Evolutionary conservation across 805 yeast species (phyloP), one percentile per base, ranked within the genome.

Genomic region (Wickerhamiella bombiphila): DNA sequence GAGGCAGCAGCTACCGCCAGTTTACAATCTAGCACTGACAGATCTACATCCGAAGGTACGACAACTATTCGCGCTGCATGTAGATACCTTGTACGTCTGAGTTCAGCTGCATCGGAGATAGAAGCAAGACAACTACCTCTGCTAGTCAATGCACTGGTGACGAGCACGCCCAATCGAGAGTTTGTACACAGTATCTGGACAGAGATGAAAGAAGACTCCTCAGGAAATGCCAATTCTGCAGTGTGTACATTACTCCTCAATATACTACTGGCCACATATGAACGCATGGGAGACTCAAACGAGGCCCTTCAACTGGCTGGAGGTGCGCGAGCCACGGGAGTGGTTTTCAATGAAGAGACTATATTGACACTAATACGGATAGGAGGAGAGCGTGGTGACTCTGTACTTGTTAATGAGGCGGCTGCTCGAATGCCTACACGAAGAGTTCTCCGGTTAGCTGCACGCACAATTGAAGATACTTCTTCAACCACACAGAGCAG

Each of bases 221-320:
- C 22, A 2, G n/a, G n/a, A n/a, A n/a, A n/a, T n/a, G 37, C 45
- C 22, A 29, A 39, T 26, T 36, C 21, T 13, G 41, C 42, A 3
- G 49, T 47, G 20, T 43, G 44, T 20, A 45, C 52, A 7, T 40
- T 54, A 5, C 21, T 51, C 11, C 43, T 50, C 31, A 53, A 51
- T 25, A 25, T 53, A 24, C 29, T 52, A 13, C 32, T 53, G 22
- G 38, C 43, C 5, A 34, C 38, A 24, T 32, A 30, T 4, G n/a
- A n/a, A n/a, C 11, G 31, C 9, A 31, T 20, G 8, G 15, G 24
- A 11, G 26, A 20, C 2, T 21, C 22, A 22, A 25, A 16, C 6
- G 32, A 32, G 20, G 43, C 38, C 1, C 32, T 38, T 4, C 26
- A 29, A 5, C 25, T 44, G 13, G 36, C 39, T 9, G 34, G 38